Conservation (phyloP, 805 yeast genomes). For the Candida ponderosae region DNA sequence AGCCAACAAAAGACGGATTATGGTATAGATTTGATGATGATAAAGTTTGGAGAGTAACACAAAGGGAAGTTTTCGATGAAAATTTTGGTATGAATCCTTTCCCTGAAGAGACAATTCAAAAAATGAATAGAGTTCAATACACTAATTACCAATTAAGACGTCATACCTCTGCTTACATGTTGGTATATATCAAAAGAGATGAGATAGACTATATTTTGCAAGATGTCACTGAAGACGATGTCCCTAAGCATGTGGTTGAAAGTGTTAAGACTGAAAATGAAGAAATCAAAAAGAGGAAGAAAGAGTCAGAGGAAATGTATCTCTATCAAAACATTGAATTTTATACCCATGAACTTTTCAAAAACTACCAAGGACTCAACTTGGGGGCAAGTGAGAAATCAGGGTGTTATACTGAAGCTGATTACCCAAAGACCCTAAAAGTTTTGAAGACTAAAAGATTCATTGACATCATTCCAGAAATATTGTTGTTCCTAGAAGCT, state of each 20-base stretch:
- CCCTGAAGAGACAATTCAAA: slow-evolving; percentile 37
- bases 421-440: slow-evolving; percentile 41
- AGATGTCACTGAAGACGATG: slow-evolving; percentile 42
- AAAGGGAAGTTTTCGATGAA: slow-evolving; percentile 80
- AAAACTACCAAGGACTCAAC: slow-evolving; percentile 66
- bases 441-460: slow-evolving; percentile 51
- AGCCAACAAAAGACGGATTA: slow-evolving; percentile 57
- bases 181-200: slow-evolving; percentile 76
- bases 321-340: slow-evolving; percentile 51
- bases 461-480: slow-evolving; percentile 38
- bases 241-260: slow-evolving; percentile 62
- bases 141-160: slow-evolving; percentile 62
- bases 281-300: slow-evolving; percentile 43
- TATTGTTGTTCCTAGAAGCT: slow-evolving; percentile 37
- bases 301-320: slow-evolving; percentile 67
- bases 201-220: slow-evolving; percentile 51
- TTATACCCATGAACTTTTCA: slow-evolving; percentile 45
- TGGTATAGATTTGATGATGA: slow-evolving; percentile 98
- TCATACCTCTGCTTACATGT: slow-evolving; percentile 94
- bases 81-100: slow-evolving; percentile 79
- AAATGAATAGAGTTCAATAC: slow-evolving; percentile 50
- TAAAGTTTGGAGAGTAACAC: slow-evolving; percentile 80
- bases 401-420: slow-evolving; percentile 33
- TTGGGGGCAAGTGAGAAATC: slow-evolving; percentile 53
- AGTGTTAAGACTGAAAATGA: slow-evolving; percentile 57